Evolutionary conservation across 352 stramenopile species (phyloP), one percentile per base, ranked within the genome.

Genomic region (Hyaloperonospora brassicae): DNA sequence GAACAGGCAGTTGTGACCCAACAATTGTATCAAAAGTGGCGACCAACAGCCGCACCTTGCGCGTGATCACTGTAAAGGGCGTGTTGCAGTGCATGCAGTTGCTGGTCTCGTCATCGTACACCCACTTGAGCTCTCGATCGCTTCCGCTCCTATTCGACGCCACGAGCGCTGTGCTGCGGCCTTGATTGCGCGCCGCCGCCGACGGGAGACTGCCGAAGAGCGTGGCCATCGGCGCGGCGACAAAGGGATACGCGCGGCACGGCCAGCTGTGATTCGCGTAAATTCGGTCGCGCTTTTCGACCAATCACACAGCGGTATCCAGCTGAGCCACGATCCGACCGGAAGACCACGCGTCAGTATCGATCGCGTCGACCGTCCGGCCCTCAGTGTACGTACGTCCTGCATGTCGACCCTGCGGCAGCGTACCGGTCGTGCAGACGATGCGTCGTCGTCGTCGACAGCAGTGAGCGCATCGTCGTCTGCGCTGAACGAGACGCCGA

Each of bases 1-100:
- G 30, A 22, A 23, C n/a, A 9, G 17, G 12, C 10, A 17, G 22
- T 35, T 24, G 12, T 44, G 22, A n/a, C 12, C 21, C 31, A 8
- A 34, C 4, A 9, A 4, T 34, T 34, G 27, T 34, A 34, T 34
- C 27, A 34, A 34, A 9, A 34, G 17, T 17, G 17, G 17, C 17
- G 17, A 9, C 27, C 8, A 34, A 34, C 4, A 34, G 8, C 23
- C 47, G 22, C 52, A 92, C 82, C 76, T 93, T 93, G 46, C 82
- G 73, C 31, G 80, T 90, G 44, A 93, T 64, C 38, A 93, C 57
- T 14, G 82, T 89, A 65, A 93, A 93, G 8, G 71, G 70, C 48
- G 79, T 87, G 55, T 93, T 89, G 70, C 82, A 93, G 59, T 87
- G 80, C 82, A 93, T 93, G 58, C 82, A 93, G 60, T 93, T 90